Conservation (phyloP, 2,329 filamentous ascomycete species). For the Alternaria consortialis region DNA sequence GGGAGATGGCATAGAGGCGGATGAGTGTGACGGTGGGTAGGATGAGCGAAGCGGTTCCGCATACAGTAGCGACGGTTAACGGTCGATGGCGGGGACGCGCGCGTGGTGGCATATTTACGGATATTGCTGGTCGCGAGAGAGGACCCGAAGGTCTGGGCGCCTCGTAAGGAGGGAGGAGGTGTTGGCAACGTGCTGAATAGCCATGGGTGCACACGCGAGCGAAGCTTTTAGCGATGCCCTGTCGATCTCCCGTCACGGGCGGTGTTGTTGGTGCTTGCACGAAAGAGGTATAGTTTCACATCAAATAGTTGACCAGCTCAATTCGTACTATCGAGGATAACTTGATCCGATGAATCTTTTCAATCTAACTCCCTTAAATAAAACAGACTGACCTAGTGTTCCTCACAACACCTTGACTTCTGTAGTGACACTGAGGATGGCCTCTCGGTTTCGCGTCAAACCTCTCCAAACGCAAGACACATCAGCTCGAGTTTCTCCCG, state of each 20-base stretch:
- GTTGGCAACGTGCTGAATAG: not conserved
- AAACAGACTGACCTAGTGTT: too few species aligned
- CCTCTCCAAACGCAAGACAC: too few species aligned
- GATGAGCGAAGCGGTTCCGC: slow-evolving; percentile 54
- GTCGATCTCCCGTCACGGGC: slow-evolving; percentile 16
- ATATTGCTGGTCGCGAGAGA: not conserved
- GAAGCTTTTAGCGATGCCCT: slow-evolving; percentile 10
- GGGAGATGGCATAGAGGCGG: slow-evolving; percentile 36
- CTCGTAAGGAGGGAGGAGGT: not conserved
- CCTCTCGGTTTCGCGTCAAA: too few species aligned
- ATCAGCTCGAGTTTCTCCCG: too few species aligned
- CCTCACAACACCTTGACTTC: too few species aligned
- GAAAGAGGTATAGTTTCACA: slow-evolving; percentile 1
- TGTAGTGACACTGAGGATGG: too few species aligned
- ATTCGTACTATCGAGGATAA: not conserved
- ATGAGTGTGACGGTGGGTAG: slow-evolving; percentile 64
- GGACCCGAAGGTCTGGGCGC: not conserved
- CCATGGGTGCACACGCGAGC: not conserved
- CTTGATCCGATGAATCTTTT: too few species aligned
- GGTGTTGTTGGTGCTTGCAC: slow-evolving; percentile 10
- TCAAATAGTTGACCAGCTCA: not conserved
- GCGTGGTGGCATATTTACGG: slow-evolving; percentile 20
- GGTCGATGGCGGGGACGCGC: slow-evolving; percentile 33
- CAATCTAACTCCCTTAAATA: too few species aligned
- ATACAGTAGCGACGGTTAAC: slow-evolving; percentile 35